Base-by-base conservation (phyloP, 345 rosid genomes). In the Sisymbrium altissimum region DNA sequence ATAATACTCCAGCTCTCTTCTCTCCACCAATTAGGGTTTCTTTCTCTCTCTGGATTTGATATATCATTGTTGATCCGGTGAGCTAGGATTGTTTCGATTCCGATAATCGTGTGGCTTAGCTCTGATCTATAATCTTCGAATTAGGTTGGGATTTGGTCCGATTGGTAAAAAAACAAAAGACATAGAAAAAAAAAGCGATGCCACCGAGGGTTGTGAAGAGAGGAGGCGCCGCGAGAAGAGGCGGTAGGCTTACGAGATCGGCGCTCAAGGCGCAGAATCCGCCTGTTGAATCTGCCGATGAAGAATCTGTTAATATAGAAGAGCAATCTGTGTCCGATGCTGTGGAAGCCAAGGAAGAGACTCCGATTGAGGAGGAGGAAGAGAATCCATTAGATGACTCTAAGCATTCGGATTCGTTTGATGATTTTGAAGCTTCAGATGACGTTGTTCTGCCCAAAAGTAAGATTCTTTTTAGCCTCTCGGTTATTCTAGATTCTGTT, bases 201-300 rank as follows among this genome's bases (percentile, higher is more conserved):
- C 93, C 97, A 76, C 98, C 98, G 7, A 80, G 88, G 62, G 65
- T 71, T 25, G 85, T 82, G 62, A 93, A 93, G 79, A 86, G 93
- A 59, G 97, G 95, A 48, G 89, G 80, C 15, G 84, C 89, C 8
- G 86, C 80, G 74, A 92, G 58, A 83, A 79, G 88, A 86, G 77
- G 84, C 56, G 67, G 81, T 15, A 82, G 91, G 74, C 67, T 82
- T 25, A 68, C 85, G 39, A 84, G 81, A 77, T 82, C 69, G 27
- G 71, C 84, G n/a, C 23, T 75, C 65, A 91, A 86, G 80, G 45
- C 84, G 39, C 86, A 68, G 81, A 80, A 58, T 64, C 83, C 76
- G 23, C 82, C 68, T 36, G 41, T 71, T 7, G 89, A 79, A 58
- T 49, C 80, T 9, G 59, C 58, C 33, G 65, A 17, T 1, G 88